These are phyloP conservation scores for Caryopteris hybrid DNA, from an alignment of 305 asterid species.

Conservation along the genomic window DNA sequence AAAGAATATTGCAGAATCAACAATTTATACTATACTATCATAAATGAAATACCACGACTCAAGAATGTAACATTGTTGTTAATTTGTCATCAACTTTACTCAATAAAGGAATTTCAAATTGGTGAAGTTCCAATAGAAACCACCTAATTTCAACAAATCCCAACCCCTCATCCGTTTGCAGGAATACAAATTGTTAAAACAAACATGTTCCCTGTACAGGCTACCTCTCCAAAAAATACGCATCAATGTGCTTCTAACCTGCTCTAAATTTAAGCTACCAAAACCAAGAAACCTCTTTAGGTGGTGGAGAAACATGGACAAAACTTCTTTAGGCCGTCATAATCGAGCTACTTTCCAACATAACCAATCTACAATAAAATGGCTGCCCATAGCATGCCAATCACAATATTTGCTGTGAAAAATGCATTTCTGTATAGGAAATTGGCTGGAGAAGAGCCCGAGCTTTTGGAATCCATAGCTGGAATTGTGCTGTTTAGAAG, in stretches of 20 bases:
- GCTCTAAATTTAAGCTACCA: too few species aligned
- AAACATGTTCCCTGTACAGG: constrained; percentile 22
- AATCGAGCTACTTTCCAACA: background rate
- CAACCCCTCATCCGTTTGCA: constrained; percentile 6
- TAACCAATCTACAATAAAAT: constrained; percentile 26
- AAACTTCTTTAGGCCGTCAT: constrained; percentile 1
- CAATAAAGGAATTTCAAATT: constrained; percentile 16
- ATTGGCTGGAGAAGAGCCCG: constrained; percentile 27
- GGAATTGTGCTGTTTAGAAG: constrained; percentile 60
- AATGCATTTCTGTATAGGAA: constrained; percentile 8
- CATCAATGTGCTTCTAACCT: constrained; percentile 1
- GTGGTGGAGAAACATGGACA: constrained; percentile 11
- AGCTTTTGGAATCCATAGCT: constrained; percentile 54
- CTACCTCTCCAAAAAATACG: constrained; percentile 12
- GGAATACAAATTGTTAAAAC: constrained; percentile 16
- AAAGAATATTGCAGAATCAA: too few species aligned
- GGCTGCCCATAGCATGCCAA: constrained; percentile 30
- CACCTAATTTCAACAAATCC: constrained; percentile 2
- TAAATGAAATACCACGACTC: too few species aligned
- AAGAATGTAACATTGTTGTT: background rate
- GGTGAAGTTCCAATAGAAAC: constrained; percentile 5
- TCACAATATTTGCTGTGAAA: constrained; percentile 12
- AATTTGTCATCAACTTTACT: background rate
- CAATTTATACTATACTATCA: too few species aligned
- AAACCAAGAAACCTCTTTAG: background rate